Conservation (phyloP, 495 filamentous ascomycete genomes). For the Aspergillus sparsus region DNA sequence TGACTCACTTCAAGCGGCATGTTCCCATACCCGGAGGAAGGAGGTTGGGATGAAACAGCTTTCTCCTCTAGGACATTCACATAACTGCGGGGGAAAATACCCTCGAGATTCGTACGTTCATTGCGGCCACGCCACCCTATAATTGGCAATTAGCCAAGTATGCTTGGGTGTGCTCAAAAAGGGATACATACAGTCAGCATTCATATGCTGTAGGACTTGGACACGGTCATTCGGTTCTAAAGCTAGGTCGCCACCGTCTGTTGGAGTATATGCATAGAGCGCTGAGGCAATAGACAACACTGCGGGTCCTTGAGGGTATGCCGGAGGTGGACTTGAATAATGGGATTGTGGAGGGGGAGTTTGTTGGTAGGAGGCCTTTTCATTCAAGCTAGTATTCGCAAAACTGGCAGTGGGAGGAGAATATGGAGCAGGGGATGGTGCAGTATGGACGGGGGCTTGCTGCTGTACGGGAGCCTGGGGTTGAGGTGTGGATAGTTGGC, state of each 20-base stretch:
- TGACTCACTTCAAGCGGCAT: conserved; percentile 56
- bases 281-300: conserved; percentile 73
- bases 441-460: conserved; percentile 35
- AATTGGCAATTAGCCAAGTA: conserved; percentile 26
- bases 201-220: conserved; percentile 84
- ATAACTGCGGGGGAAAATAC: conserved; percentile 88
- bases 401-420: conserved; percentile 47
- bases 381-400: conserved; percentile 49
- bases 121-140: conserved; percentile 80
- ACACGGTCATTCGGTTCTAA: conserved; percentile 76
- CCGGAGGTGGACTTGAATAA: conserved; percentile 52
- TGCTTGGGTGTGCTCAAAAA: neutral
- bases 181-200: conserved; percentile 73
- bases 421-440: conserved; percentile 41
- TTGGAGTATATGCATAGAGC: conserved; percentile 76
- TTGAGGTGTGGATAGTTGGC: conserved; percentile 39
- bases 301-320: conserved; percentile 55
- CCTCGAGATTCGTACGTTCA: conserved; percentile 74
- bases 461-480: conserved; percentile 30
- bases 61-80: conserved; percentile 64
- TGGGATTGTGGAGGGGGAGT: conserved; percentile 37
- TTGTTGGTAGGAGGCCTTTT: conserved; percentile 53
- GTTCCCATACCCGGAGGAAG: conserved; percentile 52
- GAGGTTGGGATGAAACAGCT: conserved; percentile 29
- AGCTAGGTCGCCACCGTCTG: conserved; percentile 75